Evolutionary conservation across 2,329 filamentous ascomycete species (phyloP).

Genomic region (Cladophialophora exuberans): DNA sequence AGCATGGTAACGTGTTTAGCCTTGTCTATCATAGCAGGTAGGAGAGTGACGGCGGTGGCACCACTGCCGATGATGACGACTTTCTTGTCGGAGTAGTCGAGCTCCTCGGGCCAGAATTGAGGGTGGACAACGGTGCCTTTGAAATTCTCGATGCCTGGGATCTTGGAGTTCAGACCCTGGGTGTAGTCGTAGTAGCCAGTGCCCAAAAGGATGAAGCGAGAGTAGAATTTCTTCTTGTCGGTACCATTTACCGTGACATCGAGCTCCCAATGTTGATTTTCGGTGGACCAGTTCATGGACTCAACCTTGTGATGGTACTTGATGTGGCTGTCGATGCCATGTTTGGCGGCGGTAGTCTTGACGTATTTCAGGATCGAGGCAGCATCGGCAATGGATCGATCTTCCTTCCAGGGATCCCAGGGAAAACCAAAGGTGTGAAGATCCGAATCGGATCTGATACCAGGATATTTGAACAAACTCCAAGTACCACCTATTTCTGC

Average conservation of each 20-base stretch:
- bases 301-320: constrained; percentile 55
- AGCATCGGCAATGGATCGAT: constrained; percentile 56
- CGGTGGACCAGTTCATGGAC: constrained; percentile 58
- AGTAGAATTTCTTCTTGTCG: constrained; percentile 34
- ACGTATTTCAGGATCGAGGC: constrained; percentile 60
- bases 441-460: constrained; percentile 68
- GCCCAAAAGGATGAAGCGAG: constrained; percentile 60
- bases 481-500: constrained; percentile 73
- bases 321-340: constrained; percentile 61
- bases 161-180: constrained; percentile 60
- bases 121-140: constrained; percentile 67
- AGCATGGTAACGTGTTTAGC: constrained; percentile 75
- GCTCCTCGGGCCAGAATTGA: constrained; percentile 74
- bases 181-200: constrained; percentile 77
- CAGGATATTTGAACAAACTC: constrained; percentile 73
- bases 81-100: constrained; percentile 68
- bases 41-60: constrained; percentile 76
- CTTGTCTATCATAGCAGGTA: constrained; percentile 69
- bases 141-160: constrained; percentile 71
- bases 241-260: constrained; percentile 33
- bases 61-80: constrained; percentile 76
- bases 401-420: constrained; percentile 69
- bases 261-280: constrained; percentile 47
- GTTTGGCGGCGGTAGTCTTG: constrained; percentile 52
- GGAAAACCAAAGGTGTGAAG: constrained; percentile 67